Evolutionary conservation across 2,329 filamentous ascomycete genomes (phyloP).

Genomic region (Nemania diffusa): DNA sequence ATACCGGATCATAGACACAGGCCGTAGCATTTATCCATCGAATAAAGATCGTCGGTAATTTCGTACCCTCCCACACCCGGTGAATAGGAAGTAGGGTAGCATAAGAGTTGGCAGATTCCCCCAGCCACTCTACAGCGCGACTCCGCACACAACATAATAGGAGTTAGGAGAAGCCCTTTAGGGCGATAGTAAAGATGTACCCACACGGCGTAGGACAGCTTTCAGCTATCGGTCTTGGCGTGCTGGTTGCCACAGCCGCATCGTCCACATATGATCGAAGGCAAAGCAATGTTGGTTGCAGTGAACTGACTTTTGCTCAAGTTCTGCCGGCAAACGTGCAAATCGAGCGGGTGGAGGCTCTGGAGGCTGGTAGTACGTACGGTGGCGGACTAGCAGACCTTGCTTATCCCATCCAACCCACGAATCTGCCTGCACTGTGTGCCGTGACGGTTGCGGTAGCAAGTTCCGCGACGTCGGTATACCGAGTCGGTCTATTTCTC

Average conservation of each 20-base stretch:
- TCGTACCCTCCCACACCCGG: not conserved
- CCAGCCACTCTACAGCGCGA: not conserved
- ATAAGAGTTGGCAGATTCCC: conserved; percentile 10
- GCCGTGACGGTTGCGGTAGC: conserved; percentile 51
- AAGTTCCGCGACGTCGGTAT: conserved; percentile 48
- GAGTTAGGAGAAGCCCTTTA: not conserved
- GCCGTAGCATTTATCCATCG: not conserved
- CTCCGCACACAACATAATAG: not conserved
- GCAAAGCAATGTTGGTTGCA: conserved; percentile 32
- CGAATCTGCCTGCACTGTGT: conserved; percentile 53
- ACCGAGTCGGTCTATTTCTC: conserved; percentile 54
- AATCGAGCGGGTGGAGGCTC: conserved; percentile 45
- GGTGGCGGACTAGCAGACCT: conserved; percentile 52
- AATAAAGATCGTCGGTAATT: not conserved
- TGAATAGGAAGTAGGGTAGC: conserved; percentile 1
- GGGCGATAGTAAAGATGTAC: conserved; percentile 17
- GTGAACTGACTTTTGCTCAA: conserved; percentile 37
- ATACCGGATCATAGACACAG: not conserved
- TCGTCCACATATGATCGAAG: conserved; percentile 29
- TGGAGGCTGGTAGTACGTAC: conserved; percentile 49
- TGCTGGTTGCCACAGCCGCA: conserved; percentile 16
- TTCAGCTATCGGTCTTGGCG: conserved; percentile 21
- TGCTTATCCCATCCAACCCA: conserved; percentile 51
- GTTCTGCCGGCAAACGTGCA: conserved; percentile 44
- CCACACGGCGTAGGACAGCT: conserved; percentile 22